Evolutionary conservation across 169 alveolate species (phyloP).

Genomic region (Plasmodium vivax): DNA sequence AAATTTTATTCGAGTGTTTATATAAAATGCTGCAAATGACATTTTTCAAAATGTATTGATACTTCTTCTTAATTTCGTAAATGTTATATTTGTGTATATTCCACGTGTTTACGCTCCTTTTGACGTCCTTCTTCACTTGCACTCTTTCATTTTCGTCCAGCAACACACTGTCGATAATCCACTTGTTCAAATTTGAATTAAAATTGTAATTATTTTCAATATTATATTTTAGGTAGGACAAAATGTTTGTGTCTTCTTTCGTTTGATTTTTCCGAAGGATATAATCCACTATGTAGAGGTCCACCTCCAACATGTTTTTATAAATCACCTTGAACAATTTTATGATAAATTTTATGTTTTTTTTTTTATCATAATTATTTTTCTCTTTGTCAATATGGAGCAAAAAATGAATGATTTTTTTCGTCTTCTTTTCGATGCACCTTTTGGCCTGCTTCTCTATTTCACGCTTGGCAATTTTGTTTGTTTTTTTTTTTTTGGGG

Average conservation of each 20-base stretch:
- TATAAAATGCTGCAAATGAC: constrained; percentile 65
- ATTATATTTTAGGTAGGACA: constrained; percentile 46
- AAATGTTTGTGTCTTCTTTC: background rate
- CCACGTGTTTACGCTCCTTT: constrained; percentile 73
- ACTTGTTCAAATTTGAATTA: constrained; percentile 31
- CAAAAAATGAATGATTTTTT: constrained; percentile 17
- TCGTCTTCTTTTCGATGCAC: constrained; percentile 8
- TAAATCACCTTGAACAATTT: constrained; percentile 54
- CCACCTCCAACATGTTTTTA: constrained; percentile 48
- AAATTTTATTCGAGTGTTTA: constrained; percentile 67
- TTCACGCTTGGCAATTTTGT: constrained; percentile 1
- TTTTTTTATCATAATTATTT: constrained; percentile 19
- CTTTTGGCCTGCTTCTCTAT: constrained; percentile 5
- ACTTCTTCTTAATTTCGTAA: constrained; percentile 64
- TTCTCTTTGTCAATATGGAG: constrained; percentile 20
- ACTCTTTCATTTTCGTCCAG: constrained; percentile 57
- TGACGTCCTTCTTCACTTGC: constrained; percentile 68
- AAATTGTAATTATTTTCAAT: constrained; percentile 55
- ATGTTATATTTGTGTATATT: constrained; percentile 50
- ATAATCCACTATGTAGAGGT: constrained; percentile 61
- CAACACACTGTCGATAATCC: constrained; percentile 67
- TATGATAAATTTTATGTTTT: constrained; percentile 40
- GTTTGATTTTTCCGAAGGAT: constrained; percentile 23
- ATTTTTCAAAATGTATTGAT: constrained; percentile 72
- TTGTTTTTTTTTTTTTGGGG: background rate